Evolutionary conservation across 192 early-diverging fungal species (phyloP).

Genomic region (Jimgerdemannia lactiflua): DNA sequence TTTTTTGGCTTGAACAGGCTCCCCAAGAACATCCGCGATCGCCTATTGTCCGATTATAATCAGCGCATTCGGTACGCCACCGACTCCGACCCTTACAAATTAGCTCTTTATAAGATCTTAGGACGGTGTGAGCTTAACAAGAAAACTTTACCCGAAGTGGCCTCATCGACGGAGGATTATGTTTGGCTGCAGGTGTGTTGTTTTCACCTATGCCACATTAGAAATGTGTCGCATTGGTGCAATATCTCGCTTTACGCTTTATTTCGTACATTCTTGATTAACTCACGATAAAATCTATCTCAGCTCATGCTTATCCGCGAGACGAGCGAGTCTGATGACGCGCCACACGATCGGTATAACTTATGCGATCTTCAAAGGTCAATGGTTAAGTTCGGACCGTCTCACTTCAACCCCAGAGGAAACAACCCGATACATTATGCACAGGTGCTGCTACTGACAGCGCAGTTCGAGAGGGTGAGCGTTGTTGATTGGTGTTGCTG

Average conservation of each 20-base stretch:
- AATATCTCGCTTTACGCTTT: not conserved
- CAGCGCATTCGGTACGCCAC: slow-evolving; percentile 36
- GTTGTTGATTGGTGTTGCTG: not conserved
- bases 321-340: slow-evolving; percentile 34
- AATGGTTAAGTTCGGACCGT: slow-evolving; percentile 66
- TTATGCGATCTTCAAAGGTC: slow-evolving; percentile 64
- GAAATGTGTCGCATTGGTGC: not conserved
- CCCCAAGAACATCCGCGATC: slow-evolving; percentile 45
- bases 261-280: no score
- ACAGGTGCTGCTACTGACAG: slow-evolving; percentile 76
- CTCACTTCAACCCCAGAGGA: slow-evolving; percentile 67
- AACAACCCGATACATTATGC: slow-evolving; percentile 77
- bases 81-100: slow-evolving; percentile 88
- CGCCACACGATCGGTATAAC: slow-evolving; percentile 56
- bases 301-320: slow-evolving; percentile 73
- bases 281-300: not conserved
- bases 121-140: slow-evolving; percentile 84
- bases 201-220: not conserved
- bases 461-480: slow-evolving; percentile 80
- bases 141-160: slow-evolving; percentile 60
- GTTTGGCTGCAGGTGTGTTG: slow-evolving; percentile 78
- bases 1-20: slow-evolving; percentile 30
- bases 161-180: slow-evolving; percentile 87
- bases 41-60: slow-evolving; percentile 58
- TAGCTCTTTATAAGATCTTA: slow-evolving; percentile 84